Conservation (phyloP, 1,284 basidiomycete species). For the Rhodotorula sp. region DNA sequence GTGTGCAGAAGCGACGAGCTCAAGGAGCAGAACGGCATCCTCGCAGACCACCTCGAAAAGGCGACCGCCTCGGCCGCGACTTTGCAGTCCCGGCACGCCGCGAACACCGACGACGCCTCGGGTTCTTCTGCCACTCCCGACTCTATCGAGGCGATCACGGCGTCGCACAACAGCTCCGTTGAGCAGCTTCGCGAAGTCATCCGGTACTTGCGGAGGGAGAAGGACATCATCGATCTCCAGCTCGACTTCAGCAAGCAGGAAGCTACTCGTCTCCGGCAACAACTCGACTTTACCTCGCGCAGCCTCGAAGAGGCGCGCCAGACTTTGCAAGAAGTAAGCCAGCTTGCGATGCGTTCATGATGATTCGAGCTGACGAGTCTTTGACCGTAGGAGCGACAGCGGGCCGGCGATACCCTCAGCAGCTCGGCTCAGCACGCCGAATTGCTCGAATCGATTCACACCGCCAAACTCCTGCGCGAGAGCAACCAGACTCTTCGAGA, state of each 20-base stretch:
- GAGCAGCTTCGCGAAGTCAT: constrained; percentile 71
- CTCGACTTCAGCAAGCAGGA: constrained; percentile 83
- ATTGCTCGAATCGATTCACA: constrained; percentile 80
- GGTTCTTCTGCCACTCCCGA: constrained; percentile 46
- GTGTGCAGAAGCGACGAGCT: constrained; percentile 66
- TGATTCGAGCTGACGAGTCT: not conserved
- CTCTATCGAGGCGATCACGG: constrained; percentile 23
- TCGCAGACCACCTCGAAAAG: constrained; percentile 82
- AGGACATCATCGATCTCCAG: constrained; percentile 84
- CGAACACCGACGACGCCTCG: constrained; percentile 51
- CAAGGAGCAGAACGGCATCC: constrained; percentile 68
- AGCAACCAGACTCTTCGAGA: constrained; percentile 80
- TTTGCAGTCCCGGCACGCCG: constrained; percentile 61
- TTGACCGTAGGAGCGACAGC: constrained; percentile 67
- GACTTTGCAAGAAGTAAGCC: constrained; percentile 44
- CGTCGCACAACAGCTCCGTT: constrained; percentile 23
- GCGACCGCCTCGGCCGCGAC: constrained; percentile 75
- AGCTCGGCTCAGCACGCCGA: constrained; percentile 80
- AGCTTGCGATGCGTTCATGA: constrained; percentile 4
- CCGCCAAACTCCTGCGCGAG: constrained; percentile 80
- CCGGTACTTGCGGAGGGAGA: constrained; percentile 78
- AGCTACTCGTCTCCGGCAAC: constrained; percentile 68
- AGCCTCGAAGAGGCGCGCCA: constrained; percentile 66
- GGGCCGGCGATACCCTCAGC: constrained; percentile 62
- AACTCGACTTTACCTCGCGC: constrained; percentile 69